Evolutionary conservation across 257 asterid species (phyloP).

Genomic region (Solanum etuberosum): DNA sequence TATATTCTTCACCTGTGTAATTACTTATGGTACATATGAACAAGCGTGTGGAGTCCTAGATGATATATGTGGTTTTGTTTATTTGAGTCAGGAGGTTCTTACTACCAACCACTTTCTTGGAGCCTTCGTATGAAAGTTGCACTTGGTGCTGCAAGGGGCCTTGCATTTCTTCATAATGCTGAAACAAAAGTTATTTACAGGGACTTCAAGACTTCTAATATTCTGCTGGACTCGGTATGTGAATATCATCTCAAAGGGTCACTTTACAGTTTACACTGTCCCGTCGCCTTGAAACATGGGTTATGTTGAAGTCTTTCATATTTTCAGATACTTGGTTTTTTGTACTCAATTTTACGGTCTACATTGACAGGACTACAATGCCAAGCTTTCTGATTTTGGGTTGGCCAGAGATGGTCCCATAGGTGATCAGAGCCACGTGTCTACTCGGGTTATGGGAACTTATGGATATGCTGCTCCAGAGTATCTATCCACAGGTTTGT

Average conservation of each 20-base stretch:
- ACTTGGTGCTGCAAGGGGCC: conserved; percentile 70
- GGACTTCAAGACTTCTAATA: conserved; percentile 75
- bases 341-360: not conserved
- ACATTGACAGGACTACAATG: conserved; percentile 43
- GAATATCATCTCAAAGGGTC: not conserved
- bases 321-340: not conserved
- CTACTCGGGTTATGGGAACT: conserved; percentile 66
- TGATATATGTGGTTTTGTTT: not conserved
- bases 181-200: conserved; percentile 63
- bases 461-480: conserved; percentile 67
- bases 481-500: conserved; percentile 52
- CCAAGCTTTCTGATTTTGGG: conserved; percentile 72
- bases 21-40: not conserved
- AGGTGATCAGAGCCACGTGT: conserved; percentile 59
- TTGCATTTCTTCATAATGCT: conserved; percentile 62
- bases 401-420: conserved; percentile 77
- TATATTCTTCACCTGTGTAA: not conserved
- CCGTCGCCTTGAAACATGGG: not conserved
- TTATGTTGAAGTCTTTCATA: not conserved
- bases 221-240: conserved; percentile 61
- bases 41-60: not conserved
- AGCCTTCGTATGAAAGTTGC: conserved; percentile 61
- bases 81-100: conserved; percentile 50
- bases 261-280: not conserved
- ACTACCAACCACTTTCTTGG: conserved; percentile 67